Evolutionary conservation across 768 basidiomycete species (phyloP), one percentile per base, ranked within the genome.

Genomic region (Pleurotus platypus): DNA sequence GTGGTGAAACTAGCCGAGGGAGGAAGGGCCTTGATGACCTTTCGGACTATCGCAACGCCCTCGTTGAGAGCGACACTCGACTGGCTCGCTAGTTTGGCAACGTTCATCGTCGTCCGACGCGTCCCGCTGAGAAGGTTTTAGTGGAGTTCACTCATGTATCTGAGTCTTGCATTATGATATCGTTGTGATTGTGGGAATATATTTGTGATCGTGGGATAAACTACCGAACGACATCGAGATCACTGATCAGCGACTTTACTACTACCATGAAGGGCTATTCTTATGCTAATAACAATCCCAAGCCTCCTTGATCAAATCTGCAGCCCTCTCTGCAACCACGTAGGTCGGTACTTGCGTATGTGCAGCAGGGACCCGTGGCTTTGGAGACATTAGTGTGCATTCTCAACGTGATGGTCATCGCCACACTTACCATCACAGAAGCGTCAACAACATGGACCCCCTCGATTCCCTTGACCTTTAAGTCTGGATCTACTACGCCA

Each of bases 401-500:
- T 26, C 11, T 18, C 30, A 4, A 51, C 15, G 7, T 9, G 11
- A 24, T 42, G 27, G 20, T 15, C 22, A 12, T 15, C 9, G 24
- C 26, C 24, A 45, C 2, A 54, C 73, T 61, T 37, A 72, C 74
- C 56, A 75, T 61, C 15, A 74, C 66, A 16, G 72, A 73, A 2
- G 73, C 72, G 62, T 78, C 74, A 11, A 76, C 69, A 13, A 78
- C 61, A 9, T 75, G 59, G 49, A 78, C 54, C 3, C 72, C 75
- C 2, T 45, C 49, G 0, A 67, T 64, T 9, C 69, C 67, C 58
- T 75, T 75, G 9, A 78, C 67, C 7, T 48, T 58, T 4, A 78
- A 57, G 54, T 72, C 63, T 3, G 73, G 68, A 64, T 71, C 65
- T 0, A 75, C 69, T 4, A 75, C 75, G 4, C 73, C 74, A 43